A percentile compares a stretch with the other conserved stretches of the same genome.
Conservation (phyloP, 257 asterid genomes). For the Knoxia roxburghii region DNA sequence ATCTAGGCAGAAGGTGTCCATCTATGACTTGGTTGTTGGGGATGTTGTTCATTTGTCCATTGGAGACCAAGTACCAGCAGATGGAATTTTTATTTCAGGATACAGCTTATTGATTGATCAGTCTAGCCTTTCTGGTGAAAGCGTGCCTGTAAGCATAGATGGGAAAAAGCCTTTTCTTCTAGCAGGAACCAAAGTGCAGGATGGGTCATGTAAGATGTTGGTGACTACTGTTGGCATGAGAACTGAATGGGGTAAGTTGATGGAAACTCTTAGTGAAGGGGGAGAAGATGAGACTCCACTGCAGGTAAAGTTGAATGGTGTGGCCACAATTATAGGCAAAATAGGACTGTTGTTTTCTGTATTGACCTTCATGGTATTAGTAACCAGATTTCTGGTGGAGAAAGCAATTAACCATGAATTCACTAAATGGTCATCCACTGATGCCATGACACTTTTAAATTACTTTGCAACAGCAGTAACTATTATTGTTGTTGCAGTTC, state of each 20-base stretch:
- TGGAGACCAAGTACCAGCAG: constrained; percentile 90
- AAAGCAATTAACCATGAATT: constrained; percentile 58
- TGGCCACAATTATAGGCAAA: constrained; percentile 92
- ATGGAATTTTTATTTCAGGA: constrained; percentile 79
- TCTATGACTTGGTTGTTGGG: constrained; percentile 87
- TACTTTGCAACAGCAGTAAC: constrained; percentile 96
- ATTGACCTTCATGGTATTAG: constrained; percentile 64
- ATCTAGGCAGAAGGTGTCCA: constrained; percentile 69
- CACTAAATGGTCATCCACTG: constrained; percentile 64
- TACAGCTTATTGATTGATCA: constrained; percentile 79
- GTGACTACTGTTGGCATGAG: constrained; percentile 98
- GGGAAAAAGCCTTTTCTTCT: constrained; percentile 81
- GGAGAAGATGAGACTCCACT: constrained; percentile 98
- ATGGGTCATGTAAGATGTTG: constrained; percentile 88
- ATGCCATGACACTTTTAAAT: constrained; percentile 64
- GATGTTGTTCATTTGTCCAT: constrained; percentile 66
- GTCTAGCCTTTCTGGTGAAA: constrained; percentile 95
- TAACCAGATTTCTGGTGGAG: constrained; percentile 54
- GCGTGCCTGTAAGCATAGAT: constrained; percentile 63
- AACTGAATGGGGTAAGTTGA: constrained; percentile 98
- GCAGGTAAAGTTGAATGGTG: constrained; percentile 96
- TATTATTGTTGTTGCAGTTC: constrained; percentile 96
- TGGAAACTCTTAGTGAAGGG: constrained; percentile 88
- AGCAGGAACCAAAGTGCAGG: constrained; percentile 84
- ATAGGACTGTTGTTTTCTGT: constrained; percentile 74